Evolutionary conservation across 1,284 basidiomycete genomes (phyloP).

Genomic region (Leccinum griseonigrum): DNA sequence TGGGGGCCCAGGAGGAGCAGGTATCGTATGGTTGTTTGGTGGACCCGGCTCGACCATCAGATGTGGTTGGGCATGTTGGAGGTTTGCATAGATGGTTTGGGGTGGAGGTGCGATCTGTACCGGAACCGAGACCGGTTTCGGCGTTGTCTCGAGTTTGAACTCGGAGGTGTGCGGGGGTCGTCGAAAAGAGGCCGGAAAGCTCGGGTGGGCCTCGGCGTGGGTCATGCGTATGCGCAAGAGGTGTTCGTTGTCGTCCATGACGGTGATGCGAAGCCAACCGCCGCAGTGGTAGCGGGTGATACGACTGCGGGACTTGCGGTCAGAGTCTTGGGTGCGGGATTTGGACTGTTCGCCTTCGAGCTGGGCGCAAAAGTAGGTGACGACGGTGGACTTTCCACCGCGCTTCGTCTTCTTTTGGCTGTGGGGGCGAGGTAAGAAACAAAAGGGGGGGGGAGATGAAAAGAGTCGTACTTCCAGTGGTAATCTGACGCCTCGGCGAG

Average conservation of each 20-base stretch:
- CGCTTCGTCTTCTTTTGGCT: conserved; percentile 37
- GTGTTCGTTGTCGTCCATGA: conserved; percentile 36
- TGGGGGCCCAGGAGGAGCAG: conserved; percentile 7
- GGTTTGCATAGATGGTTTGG: conserved; percentile 23
- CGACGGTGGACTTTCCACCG: conserved; percentile 33
- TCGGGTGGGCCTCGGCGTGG: conserved; percentile 33
- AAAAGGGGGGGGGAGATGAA: not conserved
- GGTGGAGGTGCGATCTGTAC: conserved; percentile 11
- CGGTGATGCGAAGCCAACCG: conserved; percentile 35
- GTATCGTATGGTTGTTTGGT: conserved; percentile 10
- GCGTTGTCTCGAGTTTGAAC: conserved; percentile 31
- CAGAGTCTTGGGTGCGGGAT: conserved; percentile 30
- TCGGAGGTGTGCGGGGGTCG: conserved; percentile 33
- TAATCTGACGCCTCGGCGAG: conserved; percentile 36
- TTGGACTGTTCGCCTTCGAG: conserved; percentile 35
- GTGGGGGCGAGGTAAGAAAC: not conserved
- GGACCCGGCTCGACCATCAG: conserved; percentile 23
- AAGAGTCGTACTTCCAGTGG: conserved; percentile 32
- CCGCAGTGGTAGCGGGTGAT: conserved; percentile 36
- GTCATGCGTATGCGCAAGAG: conserved; percentile 37
- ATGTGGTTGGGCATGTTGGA: conserved; percentile 24
- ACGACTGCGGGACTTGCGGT: conserved; percentile 34
- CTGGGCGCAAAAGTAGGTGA: conserved; percentile 36
- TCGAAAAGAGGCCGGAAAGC: conserved; percentile 33
- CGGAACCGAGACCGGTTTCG: conserved; percentile 16